Base-by-base conservation (phyloP, 2,329 filamentous ascomycete genomes). In the Graphilbum fragrans region DNA sequence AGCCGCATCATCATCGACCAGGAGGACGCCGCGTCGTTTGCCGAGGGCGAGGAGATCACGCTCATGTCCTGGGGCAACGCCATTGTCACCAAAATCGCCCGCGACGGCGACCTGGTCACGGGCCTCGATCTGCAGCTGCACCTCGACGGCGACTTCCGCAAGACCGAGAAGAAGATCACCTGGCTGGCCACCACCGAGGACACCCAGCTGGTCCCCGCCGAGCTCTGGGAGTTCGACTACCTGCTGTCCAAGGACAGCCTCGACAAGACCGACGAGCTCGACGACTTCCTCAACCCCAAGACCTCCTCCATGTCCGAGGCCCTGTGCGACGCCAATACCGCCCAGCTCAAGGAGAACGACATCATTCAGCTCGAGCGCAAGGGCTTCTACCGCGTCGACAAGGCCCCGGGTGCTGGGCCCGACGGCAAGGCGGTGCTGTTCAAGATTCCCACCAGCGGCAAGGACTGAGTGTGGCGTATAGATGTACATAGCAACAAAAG, bases 61-160 rank as follows among this genome's bases (percentile, higher is more conserved):
- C 71, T 95, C 34, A 95, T 95, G 90, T 83, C 83, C 59, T 96
- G 90, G 90, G 92, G 90, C 52, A 93, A 94, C 55, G 86, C 83
- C 12, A 75, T 87, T 50, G 82, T 92, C 20, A 76, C 86, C 47
- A 67, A 74, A 37, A 59, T 64, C 17, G 59, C 64, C 21, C 58
- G 60, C 19, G 61, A 65, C 23, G 60, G 62, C 17, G 68, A 68
- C 40, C 66, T 74, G 37, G 78, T 94, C 53, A 81, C 78, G 12
- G 67, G 65, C 29, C 70, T 94, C 32, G 82, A 83, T 44, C 69
- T 92, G 41, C 86, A 94, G 63, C 76, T 95, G n/a, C 82, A 96
- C 61, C 75, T 95, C 38, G 77, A 83, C 53, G 88, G 90, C 42
- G 90, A 96, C 59, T 85, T 96, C 61, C 94, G 94, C 70, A 82